Evolutionary conservation across 139 green algal species (phyloP).

Genomic region (Pleodorina starrii): DNA sequence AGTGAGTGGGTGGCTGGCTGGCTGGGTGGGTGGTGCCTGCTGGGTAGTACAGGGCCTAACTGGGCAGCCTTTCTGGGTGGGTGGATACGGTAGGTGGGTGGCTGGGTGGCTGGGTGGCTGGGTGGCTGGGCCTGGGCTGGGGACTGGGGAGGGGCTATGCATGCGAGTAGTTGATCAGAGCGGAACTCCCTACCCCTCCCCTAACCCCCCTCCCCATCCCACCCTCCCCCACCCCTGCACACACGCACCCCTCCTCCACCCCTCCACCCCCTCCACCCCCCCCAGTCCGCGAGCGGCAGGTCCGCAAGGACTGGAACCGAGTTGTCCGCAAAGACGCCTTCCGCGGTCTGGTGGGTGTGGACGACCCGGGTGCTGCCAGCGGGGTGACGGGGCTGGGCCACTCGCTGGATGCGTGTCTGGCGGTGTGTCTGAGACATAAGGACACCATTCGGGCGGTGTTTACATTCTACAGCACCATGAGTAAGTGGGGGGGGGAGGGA

Average conservation of each 20-base stretch:
- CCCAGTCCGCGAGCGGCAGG: slow-evolving; percentile 39
- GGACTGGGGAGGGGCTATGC: not conserved
- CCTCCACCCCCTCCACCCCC: not conserved
- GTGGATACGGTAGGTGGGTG: no score
- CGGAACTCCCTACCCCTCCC: no score
- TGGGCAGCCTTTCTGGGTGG: no score
- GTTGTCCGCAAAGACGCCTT: slow-evolving; percentile 37
- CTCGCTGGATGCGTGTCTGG: slow-evolving; percentile 28
- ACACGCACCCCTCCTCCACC: not conserved
- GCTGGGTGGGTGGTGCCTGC: not conserved
- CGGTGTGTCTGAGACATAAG: slow-evolving; percentile 34
- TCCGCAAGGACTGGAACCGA: slow-evolving; percentile 37
- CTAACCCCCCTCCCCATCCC: not conserved
- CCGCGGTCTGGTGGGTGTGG: not conserved
- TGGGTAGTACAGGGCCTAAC: no score
- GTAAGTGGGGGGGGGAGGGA: not conserved
- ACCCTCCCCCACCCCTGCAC: not conserved
- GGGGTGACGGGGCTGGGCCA: not conserved
- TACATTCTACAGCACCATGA: slow-evolving; percentile 18
- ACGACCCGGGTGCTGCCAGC: slow-evolving; percentile 9
- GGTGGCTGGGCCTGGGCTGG: no score
- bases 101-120: no score
- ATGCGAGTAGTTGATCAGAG: no score
- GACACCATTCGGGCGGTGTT: slow-evolving; percentile 6
- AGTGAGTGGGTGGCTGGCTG: slow-evolving; percentile 10